Base-by-base conservation (phyloP, 805 yeast genomes). In the Jamesozyma spencerorum region DNA sequence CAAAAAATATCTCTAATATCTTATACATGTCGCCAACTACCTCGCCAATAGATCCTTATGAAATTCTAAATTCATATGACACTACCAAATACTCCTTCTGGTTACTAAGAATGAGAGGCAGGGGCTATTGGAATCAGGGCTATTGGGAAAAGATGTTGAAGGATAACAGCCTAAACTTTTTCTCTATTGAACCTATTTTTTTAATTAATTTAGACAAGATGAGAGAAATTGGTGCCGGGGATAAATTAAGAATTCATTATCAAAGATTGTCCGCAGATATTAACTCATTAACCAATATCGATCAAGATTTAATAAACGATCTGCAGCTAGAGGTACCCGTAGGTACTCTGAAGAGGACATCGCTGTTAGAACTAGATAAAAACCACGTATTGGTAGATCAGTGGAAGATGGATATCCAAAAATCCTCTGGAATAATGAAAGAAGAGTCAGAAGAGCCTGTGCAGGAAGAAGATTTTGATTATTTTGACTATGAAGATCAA, bases 291-390 rank as follows among this genome's bases (percentile, higher is more conserved):
- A 72, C 85, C 10, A 86, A 85, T 53, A 69, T 88, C 44, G 97
- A 87, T 56, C 97, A 90, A 57, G 97, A 92, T 57, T 70, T 90
- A 45, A 87, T 96, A n/a, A 92, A 90, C 60, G 84, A 85, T 54
- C 50, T 88, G 50, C 97, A 92, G 60, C 51, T 67, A 18, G 58
- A 62, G 22, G 60, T 90, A 6, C 53, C 55, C 4, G 43, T 58
- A 8, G 38, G 50, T 3, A 32, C 31, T 1, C 13, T 47, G 10
- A 37, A 34, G 22, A 32, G 34, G 22, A 12, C 27, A 7, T 31
- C 34, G 2, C 2, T n/a, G 5, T 31, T 39, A 24, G 32, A 31
- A 12, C 7, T 37, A 12, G 3, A 17, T 5, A 4, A n/a, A 14
- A 34, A 39, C 27, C 12, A n/a, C 8, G 37, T 13, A 17, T 10